Evolutionary conservation across 2,329 filamentous ascomycete species (phyloP).

Genomic region (Ophiocordyceps robertsii): DNA sequence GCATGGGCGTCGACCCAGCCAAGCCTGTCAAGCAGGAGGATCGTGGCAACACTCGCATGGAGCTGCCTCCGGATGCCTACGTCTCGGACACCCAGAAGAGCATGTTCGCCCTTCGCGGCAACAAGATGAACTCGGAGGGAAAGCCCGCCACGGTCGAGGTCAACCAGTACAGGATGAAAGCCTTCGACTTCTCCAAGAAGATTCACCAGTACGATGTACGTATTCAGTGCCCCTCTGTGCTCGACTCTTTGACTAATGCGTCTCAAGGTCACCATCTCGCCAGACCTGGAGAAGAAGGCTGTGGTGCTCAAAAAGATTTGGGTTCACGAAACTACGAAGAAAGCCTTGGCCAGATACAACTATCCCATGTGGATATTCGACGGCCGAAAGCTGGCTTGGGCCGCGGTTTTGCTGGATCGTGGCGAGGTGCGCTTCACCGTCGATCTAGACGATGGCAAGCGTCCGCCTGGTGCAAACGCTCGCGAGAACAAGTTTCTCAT

Average conservation of each 20-base stretch:
- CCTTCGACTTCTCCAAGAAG: slow-evolving; percentile 40
- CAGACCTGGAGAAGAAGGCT: slow-evolving; percentile 44
- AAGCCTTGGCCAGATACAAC: slow-evolving; percentile 32
- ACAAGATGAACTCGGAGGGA: slow-evolving; percentile 41
- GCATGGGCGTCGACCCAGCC: slow-evolving; percentile 31
- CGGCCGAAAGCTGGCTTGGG: slow-evolving; percentile 77
- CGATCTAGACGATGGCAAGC: slow-evolving; percentile 58
- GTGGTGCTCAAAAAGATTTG: slow-evolving; percentile 65
- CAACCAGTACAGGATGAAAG: slow-evolving; percentile 62
- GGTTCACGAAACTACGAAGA: slow-evolving; percentile 48
- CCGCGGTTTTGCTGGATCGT: slow-evolving; percentile 24
- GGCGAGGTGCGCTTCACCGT: slow-evolving; percentile 44
- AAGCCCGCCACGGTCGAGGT: slow-evolving; percentile 41
- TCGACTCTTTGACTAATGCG: slow-evolving; percentile 3
- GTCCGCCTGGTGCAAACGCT: slow-evolving; percentile 19
- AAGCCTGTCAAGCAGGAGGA: slow-evolving; percentile 12
- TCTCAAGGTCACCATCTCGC: slow-evolving; percentile 49
- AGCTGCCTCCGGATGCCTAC: slow-evolving; percentile 46
- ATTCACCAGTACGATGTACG: slow-evolving; percentile 81
- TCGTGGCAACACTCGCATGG: slow-evolving; percentile 34
- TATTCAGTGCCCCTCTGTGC: slow-evolving; percentile 8
- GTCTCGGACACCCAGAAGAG: slow-evolving; percentile 19
- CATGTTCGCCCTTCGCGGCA: slow-evolving; percentile 18
- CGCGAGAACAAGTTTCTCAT: slow-evolving; percentile 38
- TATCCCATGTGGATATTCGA: slow-evolving; percentile 56